Evolutionary conservation across 2,329 filamentous ascomycete genomes (phyloP).

Genomic region (Beauveria brongniartii): DNA sequence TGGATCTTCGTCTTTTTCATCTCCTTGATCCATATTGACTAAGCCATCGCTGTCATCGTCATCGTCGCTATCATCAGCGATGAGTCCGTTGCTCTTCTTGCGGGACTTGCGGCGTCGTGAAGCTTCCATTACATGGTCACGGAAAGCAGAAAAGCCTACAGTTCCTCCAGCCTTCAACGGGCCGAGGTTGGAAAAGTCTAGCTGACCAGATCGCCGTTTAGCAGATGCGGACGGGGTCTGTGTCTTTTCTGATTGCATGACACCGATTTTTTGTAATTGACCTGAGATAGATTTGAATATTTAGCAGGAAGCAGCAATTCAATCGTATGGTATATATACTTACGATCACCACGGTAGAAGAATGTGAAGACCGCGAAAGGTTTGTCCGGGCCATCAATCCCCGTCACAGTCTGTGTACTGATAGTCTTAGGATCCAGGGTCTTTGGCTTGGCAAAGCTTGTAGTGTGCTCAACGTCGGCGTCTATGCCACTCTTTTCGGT

Average conservation of each 20-base stretch:
- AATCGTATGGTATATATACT: conserved; percentile 35
- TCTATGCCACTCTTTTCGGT: conserved; percentile 56
- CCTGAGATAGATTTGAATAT: conserved; percentile 41
- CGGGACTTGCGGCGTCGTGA: conserved; percentile 44
- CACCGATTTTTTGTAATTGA: conserved; percentile 94
- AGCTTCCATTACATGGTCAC: conserved; percentile 56
- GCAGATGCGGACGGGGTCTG: conserved; percentile 50
- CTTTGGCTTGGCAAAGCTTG: conserved; percentile 95
- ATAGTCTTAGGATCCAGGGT: conserved; percentile 93
- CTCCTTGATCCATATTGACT: conserved; percentile 56
- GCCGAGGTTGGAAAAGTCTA: conserved; percentile 78
- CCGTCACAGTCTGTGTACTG: conserved; percentile 97
- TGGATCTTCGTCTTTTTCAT: conserved; percentile 52
- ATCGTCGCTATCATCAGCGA: conserved; percentile 66
- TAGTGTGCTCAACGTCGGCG: conserved; percentile 89
- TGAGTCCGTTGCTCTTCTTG: conserved; percentile 59
- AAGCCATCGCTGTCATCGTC: conserved; percentile 53
- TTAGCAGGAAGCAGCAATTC: neutral
- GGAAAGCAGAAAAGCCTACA: conserved; percentile 82
- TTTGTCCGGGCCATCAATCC: conserved; percentile 90
- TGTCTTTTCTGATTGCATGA: conserved; percentile 62
- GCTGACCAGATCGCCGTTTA: conserved; percentile 76
- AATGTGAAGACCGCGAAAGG: conserved; percentile 97
- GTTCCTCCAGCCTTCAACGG: conserved; percentile 82
- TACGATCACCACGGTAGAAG: conserved; percentile 91